Conservation (phyloP, 2,329 filamentous ascomycete species). For the Ciborinia camelliae region DNA sequence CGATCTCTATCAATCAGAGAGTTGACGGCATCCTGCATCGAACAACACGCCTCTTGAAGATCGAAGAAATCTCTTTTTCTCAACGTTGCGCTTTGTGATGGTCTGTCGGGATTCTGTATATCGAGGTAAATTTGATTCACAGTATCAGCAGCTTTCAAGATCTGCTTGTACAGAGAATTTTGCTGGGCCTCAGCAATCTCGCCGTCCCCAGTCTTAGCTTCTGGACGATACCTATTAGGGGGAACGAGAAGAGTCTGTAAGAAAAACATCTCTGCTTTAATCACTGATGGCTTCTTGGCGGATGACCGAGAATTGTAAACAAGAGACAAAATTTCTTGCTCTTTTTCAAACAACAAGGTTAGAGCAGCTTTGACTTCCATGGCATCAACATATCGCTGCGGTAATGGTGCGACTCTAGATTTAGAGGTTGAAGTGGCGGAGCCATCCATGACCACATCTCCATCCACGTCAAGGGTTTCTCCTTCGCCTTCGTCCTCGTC, state of each 20-base stretch:
- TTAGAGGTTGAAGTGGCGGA: constrained; percentile 37
- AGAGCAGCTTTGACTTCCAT: constrained; percentile 80
- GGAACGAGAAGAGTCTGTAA: constrained; percentile 81
- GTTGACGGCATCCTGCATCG: constrained; percentile 86
- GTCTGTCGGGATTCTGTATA: constrained; percentile 42
- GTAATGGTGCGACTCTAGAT: constrained; percentile 41
- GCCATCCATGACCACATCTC: constrained; percentile 55
- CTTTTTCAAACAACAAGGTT: constrained; percentile 76
- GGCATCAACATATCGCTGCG: constrained; percentile 74
- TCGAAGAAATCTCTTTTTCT: constrained; percentile 65
- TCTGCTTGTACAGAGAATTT: constrained; percentile 82
- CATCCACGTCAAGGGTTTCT: constrained; percentile 51
- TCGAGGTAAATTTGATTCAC: constrained; percentile 73
- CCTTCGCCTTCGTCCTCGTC: constrained; percentile 43
- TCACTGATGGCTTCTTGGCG: constrained; percentile 53
- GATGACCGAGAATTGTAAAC: constrained; percentile 70
- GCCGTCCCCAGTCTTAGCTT: constrained; percentile 74
- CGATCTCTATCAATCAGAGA: constrained; percentile 87
- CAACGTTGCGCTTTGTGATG: constrained; percentile 25
- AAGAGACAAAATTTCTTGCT: constrained; percentile 78
- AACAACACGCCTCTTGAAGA: constrained; percentile 76
- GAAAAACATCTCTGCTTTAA: constrained; percentile 93
- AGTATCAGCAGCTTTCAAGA: constrained; percentile 70
- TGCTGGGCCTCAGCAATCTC: constrained; percentile 85
- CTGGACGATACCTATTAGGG: constrained; percentile 86